These are phyloP conservation scores for Akanthomyces uredinophilus DNA, from an alignment of 2,329 filamentous ascomycete genomes.

Conservation along the genomic window DNA sequence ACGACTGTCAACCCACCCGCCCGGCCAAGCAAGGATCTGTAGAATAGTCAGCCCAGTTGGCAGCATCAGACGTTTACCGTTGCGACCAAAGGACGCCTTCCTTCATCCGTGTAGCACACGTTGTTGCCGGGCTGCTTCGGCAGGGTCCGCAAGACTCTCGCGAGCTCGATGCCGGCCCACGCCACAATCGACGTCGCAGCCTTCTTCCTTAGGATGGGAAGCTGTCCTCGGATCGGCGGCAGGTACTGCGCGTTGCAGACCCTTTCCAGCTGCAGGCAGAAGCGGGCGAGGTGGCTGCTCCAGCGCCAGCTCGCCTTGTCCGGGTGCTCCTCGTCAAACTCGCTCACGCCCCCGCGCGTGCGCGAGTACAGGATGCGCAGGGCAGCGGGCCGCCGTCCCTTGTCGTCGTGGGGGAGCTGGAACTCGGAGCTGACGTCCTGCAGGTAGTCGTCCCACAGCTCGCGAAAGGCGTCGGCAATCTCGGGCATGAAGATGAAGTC, in stretches of 20 bases:
- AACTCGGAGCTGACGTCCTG: fast-evolving
- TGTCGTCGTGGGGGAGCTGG: neutral
- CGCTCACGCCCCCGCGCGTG: neutral
- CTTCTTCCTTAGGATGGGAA: neutral
- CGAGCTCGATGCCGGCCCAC: slow-evolving; percentile 9
- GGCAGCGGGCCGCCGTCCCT: neutral
- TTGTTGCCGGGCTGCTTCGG: neutral
- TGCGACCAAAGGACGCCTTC: no score
- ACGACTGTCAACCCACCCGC: no score
- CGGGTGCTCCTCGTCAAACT: neutral
- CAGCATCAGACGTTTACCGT: no score
- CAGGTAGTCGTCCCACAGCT: neutral
- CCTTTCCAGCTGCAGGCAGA: neutral
- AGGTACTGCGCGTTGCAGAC: neutral
- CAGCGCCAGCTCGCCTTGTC: neutral
- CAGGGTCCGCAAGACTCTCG: neutral
- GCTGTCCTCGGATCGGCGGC: slow-evolving; percentile 11
- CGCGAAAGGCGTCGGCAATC: neutral
- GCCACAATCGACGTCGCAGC: neutral
- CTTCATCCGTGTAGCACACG: no score
- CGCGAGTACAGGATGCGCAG: slow-evolving; percentile 10
- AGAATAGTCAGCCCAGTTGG: no score
- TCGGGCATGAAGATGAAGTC: neutral
- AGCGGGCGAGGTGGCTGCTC: neutral
- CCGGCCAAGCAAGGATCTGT: no score